Evolutionary conservation across 202 grass and related monocot species (phyloP), one percentile per base, ranked within the genome.

Genomic region (Musa balbisiana): DNA sequence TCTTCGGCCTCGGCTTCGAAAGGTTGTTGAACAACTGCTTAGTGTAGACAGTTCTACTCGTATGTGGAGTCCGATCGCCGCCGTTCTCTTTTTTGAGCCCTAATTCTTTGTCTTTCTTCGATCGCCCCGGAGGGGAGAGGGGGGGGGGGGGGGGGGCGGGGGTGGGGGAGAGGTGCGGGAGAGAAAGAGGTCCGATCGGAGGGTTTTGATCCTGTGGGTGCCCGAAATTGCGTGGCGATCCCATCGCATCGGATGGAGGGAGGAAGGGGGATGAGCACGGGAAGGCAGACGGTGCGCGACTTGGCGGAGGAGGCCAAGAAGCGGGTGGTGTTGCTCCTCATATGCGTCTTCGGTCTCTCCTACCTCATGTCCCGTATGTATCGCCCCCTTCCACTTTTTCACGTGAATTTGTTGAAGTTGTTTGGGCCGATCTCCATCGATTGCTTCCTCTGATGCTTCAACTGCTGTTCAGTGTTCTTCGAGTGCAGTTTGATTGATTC

Each of bases 261-360:
- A 62, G 33, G 73, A 53, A 29, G 13, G 49, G 53, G 21, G 52
- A 80, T 73, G 78, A 73, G 43, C 24, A 64, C 66, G 27, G 82
- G 78, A 79, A 69, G 78, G 70, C 84, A 78, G 58, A 87, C 94
- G 76, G 50, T 85, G 55, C 85, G 84, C 53, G 88, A 89, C 83
- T 81, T 98, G 67, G 88, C 56, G 64, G 94, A 93, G 71, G 94
- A 98, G 86, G 94, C 88, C 79, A 98, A 98, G 94, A 93, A 98
- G 83, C 94, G 91, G 52, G 79, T 86, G 79, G 87, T 98, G 54
- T 76, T 98, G 77, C 83, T 98, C 53, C 85, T 98, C 74, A 81
- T 98, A 68, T 92, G 90, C 81, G 82, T 87, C 69, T 88, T 89
- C 64, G 94, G 94, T 0, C 84, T 98, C 67, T 88, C 94, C 65